Conservation (phyloP, 139 green algal species). For the Haematococcus sp. region DNA sequence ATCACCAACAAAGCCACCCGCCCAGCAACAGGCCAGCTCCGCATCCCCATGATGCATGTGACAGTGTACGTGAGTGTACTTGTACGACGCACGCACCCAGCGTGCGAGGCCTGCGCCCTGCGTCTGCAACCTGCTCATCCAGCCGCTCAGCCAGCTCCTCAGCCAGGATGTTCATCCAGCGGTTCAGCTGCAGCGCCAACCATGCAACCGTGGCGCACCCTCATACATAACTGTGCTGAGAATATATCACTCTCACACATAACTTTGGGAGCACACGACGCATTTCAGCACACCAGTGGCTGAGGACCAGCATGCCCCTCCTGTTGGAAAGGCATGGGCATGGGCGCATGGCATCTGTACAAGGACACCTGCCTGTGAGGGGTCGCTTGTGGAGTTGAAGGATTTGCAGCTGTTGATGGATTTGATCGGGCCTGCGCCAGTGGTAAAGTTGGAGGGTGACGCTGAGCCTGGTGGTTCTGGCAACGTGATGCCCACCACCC, state of each 20-base stretch:
- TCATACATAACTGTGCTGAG: background rate
- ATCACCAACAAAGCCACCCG: no score
- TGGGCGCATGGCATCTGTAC: background rate
- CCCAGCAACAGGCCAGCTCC: no score
- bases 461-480: no score
- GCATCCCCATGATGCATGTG: no score
- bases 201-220: background rate
- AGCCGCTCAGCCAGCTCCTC: slow-evolving; percentile 70
- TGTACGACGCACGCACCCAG: no score
- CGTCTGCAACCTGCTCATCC: slow-evolving; percentile 45
- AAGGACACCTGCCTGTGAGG: background rate
- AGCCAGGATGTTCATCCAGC: slow-evolving; percentile 70
- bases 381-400: slow-evolving; percentile 60
- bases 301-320: background rate
- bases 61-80: no score
- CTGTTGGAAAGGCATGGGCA: background rate
- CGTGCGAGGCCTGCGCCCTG: slow-evolving; percentile 46
- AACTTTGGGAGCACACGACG: background rate
- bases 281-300: background rate
- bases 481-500: background rate
- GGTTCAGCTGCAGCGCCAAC: slow-evolving; percentile 15
- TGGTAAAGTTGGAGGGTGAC: no score
- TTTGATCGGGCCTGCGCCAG: slow-evolving; percentile 24
- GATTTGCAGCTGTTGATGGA: slow-evolving; percentile 67
- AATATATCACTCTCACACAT: background rate